Evolutionary conservation across 495 filamentous ascomycete genomes (phyloP).

Genomic region (Podospora fimiseda): DNA sequence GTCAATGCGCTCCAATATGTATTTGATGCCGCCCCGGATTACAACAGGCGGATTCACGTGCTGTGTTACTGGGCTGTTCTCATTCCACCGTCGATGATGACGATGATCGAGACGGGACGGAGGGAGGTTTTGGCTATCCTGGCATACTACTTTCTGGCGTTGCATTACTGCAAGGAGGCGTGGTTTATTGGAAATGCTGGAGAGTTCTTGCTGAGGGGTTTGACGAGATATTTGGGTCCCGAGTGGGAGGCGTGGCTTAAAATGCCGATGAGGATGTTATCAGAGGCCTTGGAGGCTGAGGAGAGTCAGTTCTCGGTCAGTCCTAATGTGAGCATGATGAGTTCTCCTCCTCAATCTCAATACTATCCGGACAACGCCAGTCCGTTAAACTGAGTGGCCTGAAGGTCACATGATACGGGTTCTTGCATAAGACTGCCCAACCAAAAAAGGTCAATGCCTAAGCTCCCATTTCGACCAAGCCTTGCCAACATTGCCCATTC

Average conservation of each 20-base stretch:
- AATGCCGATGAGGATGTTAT: conserved; percentile 18
- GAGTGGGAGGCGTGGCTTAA: conserved; percentile 26
- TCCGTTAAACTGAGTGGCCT: neutral
- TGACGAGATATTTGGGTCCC: conserved; percentile 18
- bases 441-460: no score
- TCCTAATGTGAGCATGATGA: neutral
- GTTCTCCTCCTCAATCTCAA: neutral
- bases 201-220: conserved; percentile 16
- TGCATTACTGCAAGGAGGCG: conserved; percentile 17
- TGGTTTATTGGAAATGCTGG: conserved; percentile 25
- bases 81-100: conserved; percentile 16
- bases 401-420: conserved; percentile 18
- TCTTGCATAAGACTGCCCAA: neutral
- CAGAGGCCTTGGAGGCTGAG: conserved; percentile 1
- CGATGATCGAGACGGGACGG: conserved; percentile 16
- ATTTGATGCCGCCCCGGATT: conserved; percentile 15
- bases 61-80: conserved; percentile 20
- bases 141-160: conserved; percentile 25
- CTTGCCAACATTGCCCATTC: no score
- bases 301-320: neutral
- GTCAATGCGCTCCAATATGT: conserved; percentile 22
- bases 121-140: conserved; percentile 28
- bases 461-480: no score
- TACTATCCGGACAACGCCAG: neutral
- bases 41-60: conserved; percentile 7